Evolutionary conservation across 305 asterid species (phyloP).

Genomic region (Fraxinus dipetala): DNA sequence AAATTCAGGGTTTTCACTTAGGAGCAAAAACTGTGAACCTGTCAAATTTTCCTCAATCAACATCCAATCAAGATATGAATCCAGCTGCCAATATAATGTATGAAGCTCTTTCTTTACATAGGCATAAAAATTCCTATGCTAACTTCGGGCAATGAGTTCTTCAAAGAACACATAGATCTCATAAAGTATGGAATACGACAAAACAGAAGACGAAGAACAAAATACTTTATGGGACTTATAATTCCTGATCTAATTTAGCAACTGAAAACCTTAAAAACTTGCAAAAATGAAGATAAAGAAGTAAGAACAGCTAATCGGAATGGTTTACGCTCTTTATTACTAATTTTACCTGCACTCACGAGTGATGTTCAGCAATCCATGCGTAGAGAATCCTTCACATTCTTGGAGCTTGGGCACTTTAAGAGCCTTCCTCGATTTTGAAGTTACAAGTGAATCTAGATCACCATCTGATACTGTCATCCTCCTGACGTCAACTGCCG

Average conservation of each 20-base stretch:
- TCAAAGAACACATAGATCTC: neutral
- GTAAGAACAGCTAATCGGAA: neutral
- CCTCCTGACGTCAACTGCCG: neutral
- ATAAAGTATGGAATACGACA: too few species aligned
- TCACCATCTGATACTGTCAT: neutral
- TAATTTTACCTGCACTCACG: neutral
- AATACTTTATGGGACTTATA: neutral
- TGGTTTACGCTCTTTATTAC: neutral
- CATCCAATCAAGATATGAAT: conserved; percentile 38
- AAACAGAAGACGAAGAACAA: neutral
- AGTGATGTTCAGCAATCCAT: neutral
- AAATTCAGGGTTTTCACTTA: too few species aligned
- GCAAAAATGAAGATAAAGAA: too few species aligned
- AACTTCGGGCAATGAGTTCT: neutral
- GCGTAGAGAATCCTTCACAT: too few species aligned
- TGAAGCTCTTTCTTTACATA: conserved; percentile 27
- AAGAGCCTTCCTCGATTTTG: neutral
- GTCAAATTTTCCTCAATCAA: too few species aligned
- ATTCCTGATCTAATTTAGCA: too few species aligned
- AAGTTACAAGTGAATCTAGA: neutral
- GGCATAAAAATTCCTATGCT: conserved; percentile 3
- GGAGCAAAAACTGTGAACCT: too few species aligned
- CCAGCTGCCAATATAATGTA: too few species aligned
- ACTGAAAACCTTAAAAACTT: too few species aligned
- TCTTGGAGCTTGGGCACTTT: neutral